These are phyloP conservation scores for Neonectria sp. DNA, from an alignment of 2,329 filamentous ascomycete genomes.

Conservation along the genomic window DNA sequence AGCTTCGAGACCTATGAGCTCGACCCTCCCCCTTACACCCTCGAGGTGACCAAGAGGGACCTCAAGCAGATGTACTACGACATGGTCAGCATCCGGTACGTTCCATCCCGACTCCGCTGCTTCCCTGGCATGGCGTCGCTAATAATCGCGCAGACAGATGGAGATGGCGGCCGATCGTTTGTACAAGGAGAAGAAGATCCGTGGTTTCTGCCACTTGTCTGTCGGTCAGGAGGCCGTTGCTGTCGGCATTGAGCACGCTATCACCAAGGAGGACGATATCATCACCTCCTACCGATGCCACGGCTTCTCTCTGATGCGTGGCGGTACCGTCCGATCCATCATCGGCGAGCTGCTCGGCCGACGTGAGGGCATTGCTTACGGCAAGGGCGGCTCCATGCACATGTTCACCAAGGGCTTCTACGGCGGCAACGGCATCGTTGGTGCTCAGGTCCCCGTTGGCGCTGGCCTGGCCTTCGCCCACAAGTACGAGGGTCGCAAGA, in stretches of 20 bases:
- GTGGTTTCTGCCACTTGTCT: conserved; percentile 99
- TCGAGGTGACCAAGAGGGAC: conserved; percentile 96
- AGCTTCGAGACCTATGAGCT: conserved; percentile 99
- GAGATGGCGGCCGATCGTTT: conserved; percentile 99
- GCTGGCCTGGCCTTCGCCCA: conserved; percentile 97
- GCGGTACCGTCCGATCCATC: conserved; percentile 89
- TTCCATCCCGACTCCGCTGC: conserved; percentile 15
- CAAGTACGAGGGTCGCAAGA: conserved; percentile 91
- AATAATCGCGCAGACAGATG: conserved; percentile 82
- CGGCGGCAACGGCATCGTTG: conserved; percentile 98
- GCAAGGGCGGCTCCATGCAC: conserved; percentile 99
- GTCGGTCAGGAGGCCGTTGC: conserved; percentile 98
- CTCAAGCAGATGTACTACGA: conserved; percentile 99
- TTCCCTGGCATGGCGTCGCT: conserved; percentile 35
- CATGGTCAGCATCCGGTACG: conserved; percentile 95
- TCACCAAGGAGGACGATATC: conserved; percentile 91
- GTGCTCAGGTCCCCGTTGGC: conserved; percentile 97
- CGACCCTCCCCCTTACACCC: conserved; percentile 93
- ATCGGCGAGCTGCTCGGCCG: conserved; percentile 96
- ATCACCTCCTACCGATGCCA: conserved; percentile 99
- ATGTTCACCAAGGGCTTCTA: conserved; percentile 99
- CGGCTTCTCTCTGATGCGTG: conserved; percentile 98
- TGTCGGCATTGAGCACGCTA: conserved; percentile 95
- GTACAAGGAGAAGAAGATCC: conserved; percentile 99
- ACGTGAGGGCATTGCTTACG: conserved; percentile 96